A percentile compares a stretch with the other conserved stretches of the same genome.
These are phyloP conservation scores for Fraxinus cuspidata DNA, from an alignment of 257 asterid genomes.

Conservation along the genomic window DNA sequence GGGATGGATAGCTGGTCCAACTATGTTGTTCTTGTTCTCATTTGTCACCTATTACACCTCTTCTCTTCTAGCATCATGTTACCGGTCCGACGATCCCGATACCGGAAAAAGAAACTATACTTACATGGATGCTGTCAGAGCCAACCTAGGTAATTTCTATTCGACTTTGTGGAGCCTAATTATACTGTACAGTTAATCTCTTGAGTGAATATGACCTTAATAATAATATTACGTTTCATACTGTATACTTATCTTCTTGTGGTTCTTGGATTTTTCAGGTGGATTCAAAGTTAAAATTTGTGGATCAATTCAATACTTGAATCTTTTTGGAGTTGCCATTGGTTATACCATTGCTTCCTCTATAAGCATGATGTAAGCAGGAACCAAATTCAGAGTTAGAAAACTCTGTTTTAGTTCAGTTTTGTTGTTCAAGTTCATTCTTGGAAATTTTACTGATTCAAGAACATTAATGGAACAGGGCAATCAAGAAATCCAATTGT, in stretches of 20 bases:
- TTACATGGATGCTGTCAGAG: constrained; percentile 53
- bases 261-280: constrained; percentile 45
- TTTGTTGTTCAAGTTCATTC: background rate
- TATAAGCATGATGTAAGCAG: constrained; percentile 73
- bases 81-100: constrained; percentile 45
- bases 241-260: background rate
- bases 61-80: constrained; percentile 48
- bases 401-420: background rate
- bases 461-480: constrained; percentile 33
- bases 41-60: constrained; percentile 62
- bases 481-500: constrained; percentile 47
- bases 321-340: constrained; percentile 88
- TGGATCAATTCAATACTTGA: constrained; percentile 82
- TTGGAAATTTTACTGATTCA: background rate
- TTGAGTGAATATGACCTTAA: background rate
- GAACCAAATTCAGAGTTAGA: background rate
- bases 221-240: background rate
- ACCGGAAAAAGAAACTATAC: constrained; percentile 57
- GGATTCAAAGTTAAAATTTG: constrained; percentile 84
- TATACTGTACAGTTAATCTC: background rate
- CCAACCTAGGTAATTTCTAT: constrained; percentile 42
- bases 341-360: constrained; percentile 92
- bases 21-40: constrained; percentile 51
- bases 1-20: constrained; percentile 67
- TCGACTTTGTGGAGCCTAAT: background rate